Evolutionary conservation across 1,284 basidiomycete species (phyloP), one percentile per base, ranked within the genome.

Genomic region (Puccinia polysora): DNA sequence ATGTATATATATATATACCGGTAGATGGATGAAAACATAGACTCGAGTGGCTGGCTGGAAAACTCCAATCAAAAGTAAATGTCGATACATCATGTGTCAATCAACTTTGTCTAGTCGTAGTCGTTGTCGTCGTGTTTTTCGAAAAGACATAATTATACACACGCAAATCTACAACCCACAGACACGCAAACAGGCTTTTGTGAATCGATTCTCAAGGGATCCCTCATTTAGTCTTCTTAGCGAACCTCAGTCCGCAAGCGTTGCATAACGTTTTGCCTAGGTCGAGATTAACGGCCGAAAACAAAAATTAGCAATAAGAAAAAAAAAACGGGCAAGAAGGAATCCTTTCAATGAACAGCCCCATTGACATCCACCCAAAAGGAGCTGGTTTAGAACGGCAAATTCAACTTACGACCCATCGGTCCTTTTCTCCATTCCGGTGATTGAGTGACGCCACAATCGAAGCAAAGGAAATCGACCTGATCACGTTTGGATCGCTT

Each of bases 401-500:
- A 78, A 20, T 76, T 72, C 65, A 75, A 78, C 74, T 77, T 76
- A 64, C 77, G 78, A 3, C 78, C 78, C 52, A 77, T 58, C 3
- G 78, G 78, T 12, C 78, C 78, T 73, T 78, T 78, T 36, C 78
- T 75, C 78, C 78, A 79, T 73, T 79, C 78, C 30, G 78, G 78
- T 43, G 78, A 79, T 45, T 78, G 77, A 50, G 77, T 76, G 20
- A 76, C 75, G 0, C 78, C 78, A 52, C 78, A 79, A 70, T 78
- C 77, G 2, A 76, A 77, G 70, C 78, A 79, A 55, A 79, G 77
- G 53, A 77, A 76, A 63, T 79, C 78, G 23, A 74, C 75, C n/a
- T 32, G 52, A 1, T 59, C n/a, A 34, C 56, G 36, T 23, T 59
- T 59, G 5, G 56, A 6, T 1, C 56, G 56, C 2, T 20, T 36